Evolutionary conservation across 2,329 filamentous ascomycete species (phyloP), one percentile per base, ranked within the genome.

Genomic region (Fusarium acutatum): DNA sequence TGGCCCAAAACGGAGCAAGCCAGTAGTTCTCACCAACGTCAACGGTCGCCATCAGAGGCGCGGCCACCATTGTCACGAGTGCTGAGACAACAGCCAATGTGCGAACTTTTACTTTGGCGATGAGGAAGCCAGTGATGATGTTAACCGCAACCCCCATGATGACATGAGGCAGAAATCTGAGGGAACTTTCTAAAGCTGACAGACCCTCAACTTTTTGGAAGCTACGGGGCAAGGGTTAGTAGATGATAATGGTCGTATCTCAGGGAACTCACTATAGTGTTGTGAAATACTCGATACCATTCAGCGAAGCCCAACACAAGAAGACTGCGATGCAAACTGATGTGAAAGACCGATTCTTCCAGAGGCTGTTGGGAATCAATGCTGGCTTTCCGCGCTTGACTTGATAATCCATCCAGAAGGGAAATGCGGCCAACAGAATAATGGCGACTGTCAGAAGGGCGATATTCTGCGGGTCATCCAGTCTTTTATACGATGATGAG

Each of bases 301-400:
- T 87, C 22, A 86, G 71, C 0, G 83, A 84, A 0, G 84, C 86
- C 79, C 82, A 86, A 5, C 83, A 82, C 6, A 88, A 76, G 15
- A 87, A 82, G 0, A 88, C 83, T 3, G 84, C 84, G 3, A 88
- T 74, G 67, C 89, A 92, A 13, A 89, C 84, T 3, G 83, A 83
- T 0, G 87, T 87, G 70, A 91, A 92, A 5, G 86, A 80, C 0
- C 80, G 78, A 35, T 89, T 90, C 7, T 81, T 83, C 90, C 89
- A 91, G 0, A 92, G 79, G 0, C 83, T 85, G 70, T 91, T 91
- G 0, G 90, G 89, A 9, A 92, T 90, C 6, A 92, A 77, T 0
- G 89, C 89, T 20, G 89, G 86, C 12, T 83, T 82, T 5, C 82
- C 80, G 2, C 80, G 77, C 12, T 79, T 83, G 34, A 86, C 86